Base-by-base conservation (phyloP, 2,329 filamentous ascomycete genomes). In the Parafenestella ontariensis region DNA sequence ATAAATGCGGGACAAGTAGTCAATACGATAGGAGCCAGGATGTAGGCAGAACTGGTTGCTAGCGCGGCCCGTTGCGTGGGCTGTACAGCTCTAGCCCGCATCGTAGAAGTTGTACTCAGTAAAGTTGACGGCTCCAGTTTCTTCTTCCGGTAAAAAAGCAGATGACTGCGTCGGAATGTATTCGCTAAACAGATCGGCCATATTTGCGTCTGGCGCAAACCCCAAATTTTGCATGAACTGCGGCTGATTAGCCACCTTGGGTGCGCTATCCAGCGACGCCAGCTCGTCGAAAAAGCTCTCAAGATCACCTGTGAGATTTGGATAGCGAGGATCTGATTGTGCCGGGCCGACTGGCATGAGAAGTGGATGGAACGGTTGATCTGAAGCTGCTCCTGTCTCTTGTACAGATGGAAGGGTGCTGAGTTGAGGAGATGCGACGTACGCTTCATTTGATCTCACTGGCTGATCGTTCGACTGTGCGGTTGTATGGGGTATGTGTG, bases 141-240 rank as follows among this genome's bases (percentile, higher is more conserved):
- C 53, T 15, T 59, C 61, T 15, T 62, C 63, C 17, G 62, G 43
- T 51, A 77, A 59, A 42, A 77, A 77, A 5, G 56, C 53, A 2
- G 74, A 66, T 5, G 69, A 64, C 39, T 77, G 65, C 24, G 76
- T 52, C 11, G 77, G 73, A 59, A 78, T 74, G 18, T 75, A 76
- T 24, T 77, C 74, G 54, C 78, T 76, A 51, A 79, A 79, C 28
- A 85, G 79, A 59, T 86, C 84, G 0, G 81, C 79, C 45, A 88
- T 76, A 52, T 86, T 85, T 29, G 83, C 82, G 23, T 86, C 86
- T 0, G 86, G 86, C 1, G 82, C 85, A 67, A 88, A 87, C 0
- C 87, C 87, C 18, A 89, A 76, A 61, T 89, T 89, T 40, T 85
- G 81, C 85, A 89, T 87, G 63, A 89, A 88, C 58, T 87, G 84